Evolutionary conservation across 2,329 filamentous ascomycete species (phyloP).

Genomic region (Fusarium caatingaense): DNA sequence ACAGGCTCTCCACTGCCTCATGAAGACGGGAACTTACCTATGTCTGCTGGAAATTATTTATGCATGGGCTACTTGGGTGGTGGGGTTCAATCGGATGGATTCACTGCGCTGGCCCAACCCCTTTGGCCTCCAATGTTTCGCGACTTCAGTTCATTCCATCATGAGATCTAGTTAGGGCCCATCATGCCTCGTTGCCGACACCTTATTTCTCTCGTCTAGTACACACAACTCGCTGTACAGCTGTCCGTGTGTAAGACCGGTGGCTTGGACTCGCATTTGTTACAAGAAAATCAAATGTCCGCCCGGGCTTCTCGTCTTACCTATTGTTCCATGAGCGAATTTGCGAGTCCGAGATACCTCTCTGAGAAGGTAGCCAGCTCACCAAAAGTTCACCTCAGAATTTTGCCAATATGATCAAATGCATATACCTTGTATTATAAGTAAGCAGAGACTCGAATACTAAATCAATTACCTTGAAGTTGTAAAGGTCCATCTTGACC

Average conservation of each 20-base stretch:
- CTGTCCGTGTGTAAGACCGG: not conserved
- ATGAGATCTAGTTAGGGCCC: constrained; percentile 28
- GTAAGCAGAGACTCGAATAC: not conserved
- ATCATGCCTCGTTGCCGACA: constrained; percentile 30
- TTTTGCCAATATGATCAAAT: not conserved
- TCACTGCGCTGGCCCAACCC: constrained; percentile 10
- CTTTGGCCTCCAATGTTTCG: constrained; percentile 29
- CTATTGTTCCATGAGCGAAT: not conserved
- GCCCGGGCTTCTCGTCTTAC: not conserved
- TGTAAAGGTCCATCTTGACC: no score
- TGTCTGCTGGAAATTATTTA: not conserved
- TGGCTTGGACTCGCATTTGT: not conserved
- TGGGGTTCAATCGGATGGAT: not conserved
- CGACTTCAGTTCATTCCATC: constrained; percentile 17
- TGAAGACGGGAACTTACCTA: not conserved
- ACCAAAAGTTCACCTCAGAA: not conserved
- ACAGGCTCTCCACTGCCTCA: not conserved
- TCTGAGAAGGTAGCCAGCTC: not conserved
- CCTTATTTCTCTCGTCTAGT: not conserved
- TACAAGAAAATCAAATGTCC: constrained; percentile 34
- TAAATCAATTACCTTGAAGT: not conserved
- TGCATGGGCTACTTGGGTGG: not conserved
- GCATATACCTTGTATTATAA: not conserved
- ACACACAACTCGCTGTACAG: not conserved
- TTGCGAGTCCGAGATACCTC: not conserved